phyloP scores from a whole-genome alignment of 2,329 filamentous ascomycete species.

The Claviceps sp. region DNA sequence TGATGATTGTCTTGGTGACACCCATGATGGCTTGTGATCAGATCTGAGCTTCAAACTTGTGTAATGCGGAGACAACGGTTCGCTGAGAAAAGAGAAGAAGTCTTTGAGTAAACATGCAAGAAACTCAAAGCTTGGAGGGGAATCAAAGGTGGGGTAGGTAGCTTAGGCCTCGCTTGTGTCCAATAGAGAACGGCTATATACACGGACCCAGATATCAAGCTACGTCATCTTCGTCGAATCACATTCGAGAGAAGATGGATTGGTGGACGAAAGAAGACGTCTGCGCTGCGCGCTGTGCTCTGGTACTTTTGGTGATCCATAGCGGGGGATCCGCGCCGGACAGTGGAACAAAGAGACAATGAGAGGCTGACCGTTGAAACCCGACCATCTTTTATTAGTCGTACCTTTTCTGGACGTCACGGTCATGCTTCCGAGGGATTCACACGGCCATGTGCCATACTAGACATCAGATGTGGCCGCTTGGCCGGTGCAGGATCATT shows the following conservation, averaged over 20 bases:
- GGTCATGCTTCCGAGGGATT: too few relatives aligned
- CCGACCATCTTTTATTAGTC: too few relatives aligned
- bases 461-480: too few relatives aligned
- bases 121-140: slow-evolving; percentile 2
- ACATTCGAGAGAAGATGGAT: background rate
- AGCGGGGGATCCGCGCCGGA: too few relatives aligned
- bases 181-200: background rate
- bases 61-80: background rate
- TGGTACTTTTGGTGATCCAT: too few relatives aligned
- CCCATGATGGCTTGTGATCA: slow-evolving; percentile 43
- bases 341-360: too few relatives aligned
- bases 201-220: background rate
- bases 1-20: slow-evolving; percentile 54
- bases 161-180: background rate
- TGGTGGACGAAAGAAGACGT: background rate
- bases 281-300: background rate
- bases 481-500: too few relatives aligned
- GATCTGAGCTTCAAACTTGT: background rate
- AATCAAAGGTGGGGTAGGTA: too few relatives aligned
- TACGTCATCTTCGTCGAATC: background rate
- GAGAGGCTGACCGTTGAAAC: too few relatives aligned
- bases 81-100: background rate
- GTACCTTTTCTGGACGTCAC: too few relatives aligned
- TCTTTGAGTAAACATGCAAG: background rate
- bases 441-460: too few relatives aligned